Evolutionary conservation across 2,329 filamentous ascomycete species (phyloP).

Genomic region (Alternaria atra): DNA sequence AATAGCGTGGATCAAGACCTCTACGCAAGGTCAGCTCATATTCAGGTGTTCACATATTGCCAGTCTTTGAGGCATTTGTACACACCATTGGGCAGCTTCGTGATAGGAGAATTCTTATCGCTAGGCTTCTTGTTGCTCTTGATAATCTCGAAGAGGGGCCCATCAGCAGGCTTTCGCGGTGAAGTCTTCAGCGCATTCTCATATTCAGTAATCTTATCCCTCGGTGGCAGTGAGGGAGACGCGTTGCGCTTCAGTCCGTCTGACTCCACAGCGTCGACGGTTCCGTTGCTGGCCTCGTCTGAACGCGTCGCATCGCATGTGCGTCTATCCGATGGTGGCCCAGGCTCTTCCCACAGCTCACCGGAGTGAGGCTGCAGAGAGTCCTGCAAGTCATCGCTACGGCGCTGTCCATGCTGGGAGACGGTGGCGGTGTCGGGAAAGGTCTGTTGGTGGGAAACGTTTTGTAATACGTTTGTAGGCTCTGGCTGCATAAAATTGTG

Average conservation of each 20-base stretch:
- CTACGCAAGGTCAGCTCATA: constrained; percentile 58
- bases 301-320: constrained; percentile 35
- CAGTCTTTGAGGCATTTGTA: constrained; percentile 1
- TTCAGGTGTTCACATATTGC: neutral
- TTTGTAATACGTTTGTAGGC: constrained; percentile 61
- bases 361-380: constrained; percentile 51
- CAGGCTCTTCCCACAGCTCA: constrained; percentile 46
- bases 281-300: constrained; percentile 19
- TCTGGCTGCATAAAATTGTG: constrained; percentile 73
- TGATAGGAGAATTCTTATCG: constrained; percentile 60
- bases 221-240: constrained; percentile 43
- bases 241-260: constrained; percentile 40
- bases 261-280: constrained; percentile 24
- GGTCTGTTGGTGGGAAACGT: constrained; percentile 53
- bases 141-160: constrained; percentile 62
- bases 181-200: constrained; percentile 58
- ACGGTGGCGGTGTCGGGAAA: constrained; percentile 47
- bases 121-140: constrained; percentile 56
- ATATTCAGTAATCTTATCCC: constrained; percentile 64
- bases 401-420: constrained; percentile 68
- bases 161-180: constrained; percentile 52
- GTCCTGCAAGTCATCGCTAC: constrained; percentile 56
- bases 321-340: constrained; percentile 24
- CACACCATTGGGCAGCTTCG: constrained; percentile 83
- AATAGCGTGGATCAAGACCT: constrained; percentile 89